These are phyloP conservation scores for Taiozyma sp. DNA, from an alignment of 1,139 yeast species.

Conservation along the genomic window DNA sequence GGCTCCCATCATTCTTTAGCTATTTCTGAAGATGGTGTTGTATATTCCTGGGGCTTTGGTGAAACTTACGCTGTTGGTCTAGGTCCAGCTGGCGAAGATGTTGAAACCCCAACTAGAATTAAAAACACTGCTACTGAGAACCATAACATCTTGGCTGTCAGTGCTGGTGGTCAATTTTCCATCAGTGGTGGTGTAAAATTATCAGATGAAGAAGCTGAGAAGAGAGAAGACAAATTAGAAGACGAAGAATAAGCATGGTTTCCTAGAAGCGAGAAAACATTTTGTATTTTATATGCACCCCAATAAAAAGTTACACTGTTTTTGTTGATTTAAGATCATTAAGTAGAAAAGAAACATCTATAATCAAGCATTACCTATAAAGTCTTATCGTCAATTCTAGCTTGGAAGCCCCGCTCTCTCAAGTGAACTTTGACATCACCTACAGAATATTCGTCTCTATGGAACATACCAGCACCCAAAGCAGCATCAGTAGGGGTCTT, in stretches of 20 bases:
- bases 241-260: constrained; percentile 22
- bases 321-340: background rate
- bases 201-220: constrained; percentile 58
- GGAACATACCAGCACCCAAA: constrained; percentile 97
- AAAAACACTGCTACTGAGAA: constrained; percentile 88
- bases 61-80: constrained; percentile 95
- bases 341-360: background rate
- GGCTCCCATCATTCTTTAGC: constrained; percentile 96
- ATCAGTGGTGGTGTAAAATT: constrained; percentile 76
- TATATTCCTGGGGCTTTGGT: constrained; percentile 96
- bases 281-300: background rate
- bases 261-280: background rate
- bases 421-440: constrained; percentile 72
- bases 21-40: constrained; percentile 76
- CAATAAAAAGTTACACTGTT: background rate
- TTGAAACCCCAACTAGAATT: constrained; percentile 80
- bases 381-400: constrained; percentile 36
- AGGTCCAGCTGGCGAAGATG: constrained; percentile 89
- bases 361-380: background rate
- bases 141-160: constrained; percentile 62
- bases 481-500: constrained; percentile 91
- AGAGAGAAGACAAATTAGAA: constrained; percentile 47
- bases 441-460: constrained; percentile 88
- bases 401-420: constrained; percentile 44
- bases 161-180: constrained; percentile 96